A percentile compares a stretch with the other conserved stretches of the same genome.
phyloP scores from a whole-genome alignment of 805 yeast genomes.

The Saccharomyces jurei region DNA sequence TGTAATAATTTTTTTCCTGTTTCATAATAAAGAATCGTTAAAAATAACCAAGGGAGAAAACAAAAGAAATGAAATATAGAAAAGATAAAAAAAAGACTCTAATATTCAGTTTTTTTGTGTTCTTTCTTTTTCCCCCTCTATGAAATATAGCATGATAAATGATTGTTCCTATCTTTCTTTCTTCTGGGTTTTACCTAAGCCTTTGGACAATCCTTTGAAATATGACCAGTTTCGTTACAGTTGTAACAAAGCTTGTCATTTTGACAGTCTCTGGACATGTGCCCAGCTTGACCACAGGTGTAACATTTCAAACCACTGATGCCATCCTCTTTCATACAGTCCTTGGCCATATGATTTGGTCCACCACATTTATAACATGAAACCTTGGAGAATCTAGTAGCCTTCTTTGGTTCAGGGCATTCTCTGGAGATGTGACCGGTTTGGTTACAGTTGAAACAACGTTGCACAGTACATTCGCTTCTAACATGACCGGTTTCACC shows the following conservation, averaged over 20 bases:
- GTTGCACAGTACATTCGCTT: constrained; percentile 67
- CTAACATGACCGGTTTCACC: constrained; percentile 86
- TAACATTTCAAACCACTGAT: constrained; percentile 51
- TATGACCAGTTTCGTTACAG: constrained; percentile 65
- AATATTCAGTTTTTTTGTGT: not conserved
- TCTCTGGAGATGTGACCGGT: constrained; percentile 78
- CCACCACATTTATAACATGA: constrained; percentile 89
- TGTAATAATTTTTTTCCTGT: not conserved
- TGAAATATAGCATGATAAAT: not conserved
- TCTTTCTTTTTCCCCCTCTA: not conserved
- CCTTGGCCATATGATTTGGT: constrained; percentile 88
- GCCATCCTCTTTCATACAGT: constrained; percentile 66
- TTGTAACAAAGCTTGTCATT: constrained; percentile 43
- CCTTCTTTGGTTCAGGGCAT: constrained; percentile 47
- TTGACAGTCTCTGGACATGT: constrained; percentile 76
- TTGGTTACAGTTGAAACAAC: constrained; percentile 74
- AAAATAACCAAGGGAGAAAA: not conserved
- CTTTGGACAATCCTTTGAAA: constrained; percentile 65
- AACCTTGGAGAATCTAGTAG: constrained; percentile 19
- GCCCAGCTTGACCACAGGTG: constrained; percentile 88
- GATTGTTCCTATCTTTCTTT: not conserved
- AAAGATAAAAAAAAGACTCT: not conserved
- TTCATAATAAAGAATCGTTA: not conserved
- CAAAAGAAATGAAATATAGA: not conserved
- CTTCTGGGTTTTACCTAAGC: not conserved